A percentile compares a stretch with the other conserved stretches of the same genome.
Conservation (phyloP, 192 early-diverging fungal species). For the Phlyctochytrium planicorne region DNA sequence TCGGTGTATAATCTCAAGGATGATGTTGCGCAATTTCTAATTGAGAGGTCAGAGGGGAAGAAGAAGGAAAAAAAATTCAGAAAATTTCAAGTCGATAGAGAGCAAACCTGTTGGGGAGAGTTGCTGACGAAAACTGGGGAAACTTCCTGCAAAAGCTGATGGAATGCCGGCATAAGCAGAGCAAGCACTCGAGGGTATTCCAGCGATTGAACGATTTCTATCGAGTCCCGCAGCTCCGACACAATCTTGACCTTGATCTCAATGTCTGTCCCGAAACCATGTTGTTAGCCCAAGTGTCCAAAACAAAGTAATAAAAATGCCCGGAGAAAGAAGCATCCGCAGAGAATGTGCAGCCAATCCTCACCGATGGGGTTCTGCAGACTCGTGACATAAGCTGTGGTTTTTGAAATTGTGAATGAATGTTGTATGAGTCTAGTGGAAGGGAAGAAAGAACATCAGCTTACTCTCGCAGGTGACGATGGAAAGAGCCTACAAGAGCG, state of each 20-base stretch:
- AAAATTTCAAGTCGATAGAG: background rate
- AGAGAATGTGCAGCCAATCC: background rate
- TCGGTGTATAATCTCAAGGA: conserved; percentile 91
- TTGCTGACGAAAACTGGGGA: conserved; percentile 70
- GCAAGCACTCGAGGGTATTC: conserved; percentile 80
- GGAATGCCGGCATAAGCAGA: conserved; percentile 81
- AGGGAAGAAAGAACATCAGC: background rate
- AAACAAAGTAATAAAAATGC: background rate
- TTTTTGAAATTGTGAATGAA: background rate
- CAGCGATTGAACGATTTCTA: conserved; percentile 83
- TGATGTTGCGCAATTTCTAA: conserved; percentile 83
- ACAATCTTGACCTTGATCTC: conserved; percentile 79
- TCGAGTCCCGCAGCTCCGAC: conserved; percentile 83
- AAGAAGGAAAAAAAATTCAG: too few species aligned
- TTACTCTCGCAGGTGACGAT: conserved; percentile 9
- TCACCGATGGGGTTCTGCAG: conserved; percentile 10
- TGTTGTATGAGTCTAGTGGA: background rate
- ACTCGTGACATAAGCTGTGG: conserved; percentile 4
- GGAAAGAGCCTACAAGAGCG: conserved; percentile 3
- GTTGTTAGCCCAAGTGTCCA: conserved; percentile 68
- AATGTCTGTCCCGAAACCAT: conserved; percentile 69
- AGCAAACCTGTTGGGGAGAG: conserved; percentile 69
- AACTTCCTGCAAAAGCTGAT: conserved; percentile 59
- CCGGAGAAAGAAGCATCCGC: background rate
- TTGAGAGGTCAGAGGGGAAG: background rate